Base-by-base conservation (phyloP, 2,329 filamentous ascomycete genomes). In the Pestalotiopsis sp. region DNA sequence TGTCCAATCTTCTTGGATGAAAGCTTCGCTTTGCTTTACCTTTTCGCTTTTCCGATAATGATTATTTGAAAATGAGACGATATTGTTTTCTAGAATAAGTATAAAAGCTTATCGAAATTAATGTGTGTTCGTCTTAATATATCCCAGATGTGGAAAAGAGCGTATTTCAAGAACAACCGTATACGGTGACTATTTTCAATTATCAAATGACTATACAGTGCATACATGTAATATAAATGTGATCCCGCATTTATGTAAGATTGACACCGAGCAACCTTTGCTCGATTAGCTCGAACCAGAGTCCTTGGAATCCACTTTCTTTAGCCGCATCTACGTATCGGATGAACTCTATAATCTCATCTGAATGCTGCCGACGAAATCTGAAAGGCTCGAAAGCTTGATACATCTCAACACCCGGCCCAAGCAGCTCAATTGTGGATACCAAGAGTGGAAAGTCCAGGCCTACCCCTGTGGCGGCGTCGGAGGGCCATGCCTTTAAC, bases 231-330 rank as follows among this genome's bases (percentile, higher is more conserved):
- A 24, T 3, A 3, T 3, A 7, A 30, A 30, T 30, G 5, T 30
- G 7, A 30, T 7, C 26, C 26, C 44, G 9, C 7, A 7, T n/a
- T 58, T 24, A 64, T 64, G 61, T 64, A 26, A 67, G 17, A 17
- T 48, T 60, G n/a, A 62, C 44, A 14, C 59, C 65, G 63, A 55
- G 35, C 40, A 69, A 64, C 66, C 30, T 64, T 57, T 66, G 59
- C 10, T 67, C 14, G 3, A 65, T 62, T 14, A 69, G 40, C 20
- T 69, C 68, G 35, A 69, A 68, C 68, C 68, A 69, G 11, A 68
- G 39, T 20, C 68, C 68, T 44, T 40, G 22, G 44, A 66, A 69
- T 5, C 68, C 66, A 7, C 22, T 55, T n/a, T 55, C 24, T 40
- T 20, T 20, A 17, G 39, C 58, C 6, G 60, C 22, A 9, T 22